Conservation (phyloP, 768 basidiomycete species). For the Amanita molliuscula region DNA sequence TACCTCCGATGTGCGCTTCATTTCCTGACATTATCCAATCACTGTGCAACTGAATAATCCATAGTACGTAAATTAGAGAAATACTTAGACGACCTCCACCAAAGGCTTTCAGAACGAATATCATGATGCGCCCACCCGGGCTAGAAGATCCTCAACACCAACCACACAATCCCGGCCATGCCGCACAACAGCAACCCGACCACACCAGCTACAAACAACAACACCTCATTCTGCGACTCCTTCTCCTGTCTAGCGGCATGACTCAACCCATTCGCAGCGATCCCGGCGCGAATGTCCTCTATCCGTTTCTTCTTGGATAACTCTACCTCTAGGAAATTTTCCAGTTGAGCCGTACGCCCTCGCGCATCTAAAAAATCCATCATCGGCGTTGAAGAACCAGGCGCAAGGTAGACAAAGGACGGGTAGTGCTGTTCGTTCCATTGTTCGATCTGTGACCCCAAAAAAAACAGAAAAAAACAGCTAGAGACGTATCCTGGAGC, state of each 20-base stretch:
- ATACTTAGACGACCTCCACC: not conserved
- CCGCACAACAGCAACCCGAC: slow-evolving; percentile 15
- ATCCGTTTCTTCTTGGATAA: slow-evolving; percentile 21
- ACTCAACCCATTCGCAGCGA: slow-evolving; percentile 7
- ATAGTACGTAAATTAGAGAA: not conserved
- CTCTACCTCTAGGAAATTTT: slow-evolving; percentile 31
- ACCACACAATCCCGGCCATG: slow-evolving; percentile 14
- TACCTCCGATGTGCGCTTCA: too few species aligned
- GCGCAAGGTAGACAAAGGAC: slow-evolving; percentile 57
- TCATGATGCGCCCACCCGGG: too few species aligned
- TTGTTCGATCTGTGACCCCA: slow-evolving; percentile 60
- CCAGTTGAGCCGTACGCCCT: slow-evolving; percentile 33
- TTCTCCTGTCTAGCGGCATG: slow-evolving; percentile 6
- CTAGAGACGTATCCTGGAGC: slow-evolving; percentile 8
- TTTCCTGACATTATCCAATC: too few species aligned
- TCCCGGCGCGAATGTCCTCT: slow-evolving; percentile 14
- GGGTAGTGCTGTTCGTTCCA: slow-evolving; percentile 95
- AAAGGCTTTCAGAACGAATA: not conserved
- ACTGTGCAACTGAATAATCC: too few species aligned
- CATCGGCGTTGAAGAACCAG: slow-evolving; percentile 13
- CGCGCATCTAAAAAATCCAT: slow-evolving; percentile 49
- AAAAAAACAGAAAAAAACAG: slow-evolving; percentile 1
- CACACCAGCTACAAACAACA: slow-evolving; percentile 21
- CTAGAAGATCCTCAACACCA: slow-evolving; percentile 10
- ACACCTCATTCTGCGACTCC: slow-evolving; percentile 13